These are phyloP conservation scores for Picea sitchensis DNA, from an alignment of 75 land plant species.

Conservation along the genomic window DNA sequence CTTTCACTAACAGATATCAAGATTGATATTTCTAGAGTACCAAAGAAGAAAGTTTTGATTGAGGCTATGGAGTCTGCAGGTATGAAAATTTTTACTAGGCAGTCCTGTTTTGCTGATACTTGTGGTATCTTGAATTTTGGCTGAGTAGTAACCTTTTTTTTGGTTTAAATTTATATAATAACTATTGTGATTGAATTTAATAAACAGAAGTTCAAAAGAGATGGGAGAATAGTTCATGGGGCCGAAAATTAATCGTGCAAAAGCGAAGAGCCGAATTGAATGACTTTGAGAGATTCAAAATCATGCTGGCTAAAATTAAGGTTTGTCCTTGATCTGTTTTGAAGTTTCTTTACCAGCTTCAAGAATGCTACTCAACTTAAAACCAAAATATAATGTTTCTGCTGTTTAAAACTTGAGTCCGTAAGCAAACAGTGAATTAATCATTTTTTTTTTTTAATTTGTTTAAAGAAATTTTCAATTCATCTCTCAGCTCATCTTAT, in stretches of 20 bases:
- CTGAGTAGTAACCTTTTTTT: neutral
- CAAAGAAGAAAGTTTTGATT: slow-evolving; percentile 32
- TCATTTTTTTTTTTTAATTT: neutral
- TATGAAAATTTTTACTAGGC: neutral
- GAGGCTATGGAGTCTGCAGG: slow-evolving; percentile 43
- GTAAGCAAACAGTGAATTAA: neutral
- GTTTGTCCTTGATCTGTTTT: neutral
- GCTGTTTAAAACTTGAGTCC: too few species aligned
- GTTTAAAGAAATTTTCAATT: neutral
- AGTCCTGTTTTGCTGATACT: neutral
- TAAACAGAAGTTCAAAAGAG: slow-evolving; percentile 30
- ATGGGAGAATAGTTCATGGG: slow-evolving; percentile 49
- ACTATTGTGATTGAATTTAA: neutral
- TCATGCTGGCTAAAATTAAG: slow-evolving; percentile 38
- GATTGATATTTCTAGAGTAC: slow-evolving; percentile 39
- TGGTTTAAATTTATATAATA: neutral
- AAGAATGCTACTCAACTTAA: too few species aligned
- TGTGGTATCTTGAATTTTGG: neutral
- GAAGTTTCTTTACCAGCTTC: neutral
- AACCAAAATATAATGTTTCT: too few species aligned
- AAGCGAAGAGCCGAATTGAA: slow-evolving; percentile 30
- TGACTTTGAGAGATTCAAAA: slow-evolving; percentile 43
- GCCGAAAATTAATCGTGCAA: slow-evolving; percentile 41
- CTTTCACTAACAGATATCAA: slow-evolving; percentile 48
- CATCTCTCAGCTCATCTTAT: too few species aligned